A percentile compares a stretch with the other conserved stretches of the same genome.
Evolutionary conservation across 129 eudicot species (phyloP).

Genomic region (Artemisia annua): DNA sequence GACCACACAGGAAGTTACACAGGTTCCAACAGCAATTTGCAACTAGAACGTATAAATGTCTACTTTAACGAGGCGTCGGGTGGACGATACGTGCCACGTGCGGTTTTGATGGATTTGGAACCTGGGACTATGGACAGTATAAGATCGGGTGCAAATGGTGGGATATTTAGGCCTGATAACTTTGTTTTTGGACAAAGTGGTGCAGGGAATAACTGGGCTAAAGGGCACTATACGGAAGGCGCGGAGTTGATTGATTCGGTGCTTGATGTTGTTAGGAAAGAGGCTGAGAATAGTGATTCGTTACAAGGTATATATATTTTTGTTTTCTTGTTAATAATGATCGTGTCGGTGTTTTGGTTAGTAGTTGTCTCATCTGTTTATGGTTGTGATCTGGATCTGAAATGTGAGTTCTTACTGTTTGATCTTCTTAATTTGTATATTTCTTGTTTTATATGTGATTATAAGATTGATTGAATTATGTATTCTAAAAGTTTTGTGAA

Average conservation of each 20-base stretch:
- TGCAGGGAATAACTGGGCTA: slow-evolving; percentile 93
- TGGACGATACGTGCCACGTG: slow-evolving; percentile 87
- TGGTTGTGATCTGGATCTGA: slow-evolving; percentile 16
- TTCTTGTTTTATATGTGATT: background rate
- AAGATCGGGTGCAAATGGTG: slow-evolving; percentile 81
- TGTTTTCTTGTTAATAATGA: no score
- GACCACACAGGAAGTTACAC: slow-evolving; percentile 64
- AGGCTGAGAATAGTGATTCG: slow-evolving; percentile 88
- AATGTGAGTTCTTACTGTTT: background rate
- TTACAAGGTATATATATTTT: slow-evolving; percentile 62
- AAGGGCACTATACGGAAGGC: slow-evolving; percentile 93
- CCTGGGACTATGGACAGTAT: slow-evolving; percentile 97
- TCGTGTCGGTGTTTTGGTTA: no score
- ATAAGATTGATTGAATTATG: background rate
- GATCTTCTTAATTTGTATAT: background rate
- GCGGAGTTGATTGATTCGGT: slow-evolving; percentile 90
- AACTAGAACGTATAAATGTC: slow-evolving; percentile 80
- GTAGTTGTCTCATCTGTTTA: background rate
- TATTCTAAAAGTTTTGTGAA: background rate
- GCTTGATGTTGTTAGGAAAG: slow-evolving; percentile 89
- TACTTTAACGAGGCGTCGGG: slow-evolving; percentile 87
- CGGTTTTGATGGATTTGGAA: slow-evolving; percentile 95
- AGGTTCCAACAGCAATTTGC: slow-evolving; percentile 48
- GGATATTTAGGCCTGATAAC: slow-evolving; percentile 89
- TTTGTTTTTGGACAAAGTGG: slow-evolving; percentile 89